Evolutionary conservation across 768 basidiomycete genomes (phyloP), one percentile per base, ranked within the genome.

Genomic region (Lactifluus pinguis): DNA sequence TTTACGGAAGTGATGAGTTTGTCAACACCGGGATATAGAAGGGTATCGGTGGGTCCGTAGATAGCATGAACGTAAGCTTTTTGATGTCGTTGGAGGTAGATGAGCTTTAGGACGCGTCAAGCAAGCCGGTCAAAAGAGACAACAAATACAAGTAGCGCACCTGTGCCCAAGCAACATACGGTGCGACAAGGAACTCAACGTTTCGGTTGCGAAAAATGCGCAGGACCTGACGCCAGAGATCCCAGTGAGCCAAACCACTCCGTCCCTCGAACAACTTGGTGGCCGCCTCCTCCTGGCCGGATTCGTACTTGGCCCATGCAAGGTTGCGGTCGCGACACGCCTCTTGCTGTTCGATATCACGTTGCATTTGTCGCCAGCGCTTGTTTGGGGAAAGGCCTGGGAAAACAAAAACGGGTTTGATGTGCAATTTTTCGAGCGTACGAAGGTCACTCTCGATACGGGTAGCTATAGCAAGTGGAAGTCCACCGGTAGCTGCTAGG

Each of bases 371-470:
- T 72, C 88, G 89, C 76, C 79, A 80, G 58, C 87, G 83, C 64
- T 85, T 86, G 67, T 84, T 84, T 1, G 91, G 89, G 1, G 84
- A 76, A 36, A 99, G 78, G 4, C 97, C 97, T 15, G 91, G 85
- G 74, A 98, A 98, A 53, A 99, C 92, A 68, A 99, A 95, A n/a
- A 99, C 92, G 21, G 97, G 97, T 71, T 95, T 97, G 79, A 99
- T 98, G 66, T 82, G 86, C 38, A 90, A 78, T 74, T 86, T 87
- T 79, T 97, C 94, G 70, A 98, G 86, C 14, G 82, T 77, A 51
- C 95, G 88, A 49, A 98, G 79, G 78, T 99, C 95, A 42, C 84
- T 79, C 75, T 98, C 95, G 72, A 99, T 92, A 65, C 91, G 87
- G 67, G 82, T 79, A 25, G 86, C 87, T 57, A 99, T 80, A 50